Conservation (phyloP, 345 rosid species). For the Alliaria petiolata region DNA sequence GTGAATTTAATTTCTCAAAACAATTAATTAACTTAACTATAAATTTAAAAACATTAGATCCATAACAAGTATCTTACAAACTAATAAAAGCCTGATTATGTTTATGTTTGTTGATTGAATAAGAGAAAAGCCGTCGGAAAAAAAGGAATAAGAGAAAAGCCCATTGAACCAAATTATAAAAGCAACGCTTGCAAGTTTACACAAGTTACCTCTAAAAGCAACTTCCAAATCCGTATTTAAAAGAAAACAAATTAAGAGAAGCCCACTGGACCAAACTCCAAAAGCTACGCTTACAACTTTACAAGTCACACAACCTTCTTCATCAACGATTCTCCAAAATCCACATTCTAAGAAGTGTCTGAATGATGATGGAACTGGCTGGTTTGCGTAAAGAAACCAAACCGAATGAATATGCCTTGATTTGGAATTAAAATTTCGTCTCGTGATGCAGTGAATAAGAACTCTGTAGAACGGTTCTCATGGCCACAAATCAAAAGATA, state of each 20-base stretch:
- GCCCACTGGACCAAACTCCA: slow-evolving; percentile 9
- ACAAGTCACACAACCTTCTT: background rate
- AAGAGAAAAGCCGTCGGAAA: background rate
- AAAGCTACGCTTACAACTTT: background rate
- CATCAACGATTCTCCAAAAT: background rate
- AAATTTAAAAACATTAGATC: background rate
- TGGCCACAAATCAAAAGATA: slow-evolving; percentile 66
- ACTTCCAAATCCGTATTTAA: background rate
- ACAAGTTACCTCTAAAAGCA: background rate
- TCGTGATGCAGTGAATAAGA: background rate
- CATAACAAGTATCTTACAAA: background rate
- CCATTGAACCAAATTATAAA: background rate
- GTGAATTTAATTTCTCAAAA: background rate
- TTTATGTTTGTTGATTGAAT: background rate
- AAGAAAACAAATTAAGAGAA: background rate
- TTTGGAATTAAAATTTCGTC: background rate
- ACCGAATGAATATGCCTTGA: background rate
- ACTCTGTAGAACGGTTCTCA: too few species aligned
- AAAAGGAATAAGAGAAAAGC: background rate
- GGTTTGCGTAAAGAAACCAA: background rate
- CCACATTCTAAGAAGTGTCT: background rate
- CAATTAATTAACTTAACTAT: background rate
- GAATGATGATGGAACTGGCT: background rate
- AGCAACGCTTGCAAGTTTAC: background rate
- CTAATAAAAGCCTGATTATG: background rate